A percentile compares a stretch with the other conserved stretches of the same genome.
Evolutionary conservation across 441 rosid species (phyloP).

Genomic region (Jatropha multifida): DNA sequence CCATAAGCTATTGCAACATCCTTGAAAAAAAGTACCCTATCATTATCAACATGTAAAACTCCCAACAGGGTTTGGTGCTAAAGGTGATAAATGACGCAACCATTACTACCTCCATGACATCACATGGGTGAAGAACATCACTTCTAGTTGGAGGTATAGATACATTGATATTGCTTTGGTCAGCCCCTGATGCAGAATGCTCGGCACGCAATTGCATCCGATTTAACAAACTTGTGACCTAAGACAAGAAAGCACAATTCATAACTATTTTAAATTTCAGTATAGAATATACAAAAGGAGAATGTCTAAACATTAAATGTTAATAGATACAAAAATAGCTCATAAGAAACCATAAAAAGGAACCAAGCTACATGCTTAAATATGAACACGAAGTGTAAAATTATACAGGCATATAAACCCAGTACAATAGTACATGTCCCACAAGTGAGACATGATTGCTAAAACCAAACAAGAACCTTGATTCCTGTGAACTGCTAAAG

Average conservation of each 20-base stretch:
- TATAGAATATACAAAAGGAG: not conserved
- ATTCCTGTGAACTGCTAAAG: too few relatives aligned
- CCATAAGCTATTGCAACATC: constrained; percentile 98
- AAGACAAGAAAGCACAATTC: constrained; percentile 4
- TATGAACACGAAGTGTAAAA: not conserved
- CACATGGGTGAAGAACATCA: constrained; percentile 95
- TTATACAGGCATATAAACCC: not conserved
- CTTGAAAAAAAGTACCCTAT: constrained; percentile 36
- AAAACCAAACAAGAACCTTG: not conserved
- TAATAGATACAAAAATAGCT: not conserved
- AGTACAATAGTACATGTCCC: not conserved
- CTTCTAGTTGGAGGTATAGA: constrained; percentile 89
- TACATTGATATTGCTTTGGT: constrained; percentile 49
- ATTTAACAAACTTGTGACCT: constrained; percentile 77
- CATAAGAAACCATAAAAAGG: not conserved
- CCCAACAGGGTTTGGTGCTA: constrained; percentile 4
- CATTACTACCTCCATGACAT: constrained; percentile 87
- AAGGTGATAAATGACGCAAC: constrained; percentile 6
- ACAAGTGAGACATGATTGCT: not conserved
- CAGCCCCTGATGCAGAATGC: constrained; percentile 34
- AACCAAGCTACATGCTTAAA: not conserved
- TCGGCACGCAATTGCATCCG: constrained; percentile 84
- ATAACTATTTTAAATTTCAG: not conserved
- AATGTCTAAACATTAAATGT: not conserved
- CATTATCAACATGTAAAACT: constrained; percentile 11